Base-by-base conservation (phyloP, 225 moss, liverwort and hornwort genomes). In the Climacium dendroides region DNA sequence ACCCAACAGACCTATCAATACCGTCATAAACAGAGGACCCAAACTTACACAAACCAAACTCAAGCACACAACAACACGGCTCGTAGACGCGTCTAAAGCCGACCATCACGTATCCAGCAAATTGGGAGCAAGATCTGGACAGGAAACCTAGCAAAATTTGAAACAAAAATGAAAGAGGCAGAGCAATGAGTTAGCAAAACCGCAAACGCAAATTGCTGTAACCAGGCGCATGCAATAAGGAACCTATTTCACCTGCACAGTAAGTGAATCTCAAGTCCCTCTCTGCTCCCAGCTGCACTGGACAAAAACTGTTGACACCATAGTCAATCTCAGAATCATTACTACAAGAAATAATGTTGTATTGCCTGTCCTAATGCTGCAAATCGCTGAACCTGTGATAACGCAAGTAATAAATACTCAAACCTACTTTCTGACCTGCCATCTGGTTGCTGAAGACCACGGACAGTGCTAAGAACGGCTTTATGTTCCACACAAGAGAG, bases 181-280 rank as follows among this genome's bases (percentile, higher is more conserved):
- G 67, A 75, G 48, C 62, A 45, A 67, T 28, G 34, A 74, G 66
- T 81, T 71, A 83, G 37, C 67, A 83, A 74, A 83, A 57, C 57
- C 30, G 34, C 41, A 71, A 83, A 85, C 30, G 30, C 47, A 90
- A 80, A 75, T 62, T 81, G 39, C 30, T 47, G 61, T 26, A 63
- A 86, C 43, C 24, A 79, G 84, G 39, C 39, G 57, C 43, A n/a
- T 72, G 71, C 66, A 80, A 82, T 35, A 80, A 88, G 61, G 75
- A 90, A 74, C 69, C 80, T 26, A 91, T 85, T 83, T 92, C 89
- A 97, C 97, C 96, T 93, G 99, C 99, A 92, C 99, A 99, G 74
- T 95, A 99, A 78, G 93, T 89, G 87, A 99, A 99, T 72, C 99
- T 94, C 92, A 99, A 92, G 87, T 99, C 99, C 80, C 88, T 92